Percentiles rank a stretch among this genome's conserved stretches.
phyloP scores from a whole-genome alignment of 306 rosid genomes.

The Dicorynia guianensis region DNA sequence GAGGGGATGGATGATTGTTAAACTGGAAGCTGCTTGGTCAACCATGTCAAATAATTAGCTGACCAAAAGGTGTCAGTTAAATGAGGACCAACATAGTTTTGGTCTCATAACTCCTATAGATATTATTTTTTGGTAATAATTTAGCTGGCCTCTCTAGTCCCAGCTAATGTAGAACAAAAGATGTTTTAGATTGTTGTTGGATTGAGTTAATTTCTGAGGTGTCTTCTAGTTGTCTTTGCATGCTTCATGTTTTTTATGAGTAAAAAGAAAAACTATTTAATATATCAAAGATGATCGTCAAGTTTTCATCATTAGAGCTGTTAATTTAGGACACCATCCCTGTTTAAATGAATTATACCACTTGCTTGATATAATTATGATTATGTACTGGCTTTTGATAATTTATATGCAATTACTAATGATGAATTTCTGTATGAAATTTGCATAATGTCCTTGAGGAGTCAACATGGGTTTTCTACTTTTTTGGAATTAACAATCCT shows the following conservation, averaged over 20 bases:
- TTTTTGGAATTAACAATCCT: no score
- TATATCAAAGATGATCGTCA: background rate
- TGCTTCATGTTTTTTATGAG: background rate
- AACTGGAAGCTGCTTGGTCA: background rate
- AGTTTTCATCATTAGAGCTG: background rate
- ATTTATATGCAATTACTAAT: background rate
- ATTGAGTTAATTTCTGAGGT: background rate
- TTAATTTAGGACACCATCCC: background rate
- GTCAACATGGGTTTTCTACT: background rate
- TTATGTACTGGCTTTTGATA: background rate
- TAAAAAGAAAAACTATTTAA: background rate
- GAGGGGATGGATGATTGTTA: background rate
- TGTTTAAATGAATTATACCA: background rate
- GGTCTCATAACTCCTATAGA: conserved; percentile 4
- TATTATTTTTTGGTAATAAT: background rate
- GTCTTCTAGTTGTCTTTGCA: background rate
- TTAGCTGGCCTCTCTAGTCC: background rate
- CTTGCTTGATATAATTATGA: background rate
- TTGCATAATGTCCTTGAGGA: background rate
- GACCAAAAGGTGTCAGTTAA: background rate
- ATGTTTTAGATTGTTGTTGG: conserved; percentile 2
- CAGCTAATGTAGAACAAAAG: conserved; percentile 18
- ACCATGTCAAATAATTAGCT: background rate
- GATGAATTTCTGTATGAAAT: background rate
- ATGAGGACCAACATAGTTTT: background rate